Evolutionary conservation across 164 flowering plant genomes (phyloP), one percentile per base, ranked within the genome.

Genomic region (Paratinospora sagittata): DNA sequence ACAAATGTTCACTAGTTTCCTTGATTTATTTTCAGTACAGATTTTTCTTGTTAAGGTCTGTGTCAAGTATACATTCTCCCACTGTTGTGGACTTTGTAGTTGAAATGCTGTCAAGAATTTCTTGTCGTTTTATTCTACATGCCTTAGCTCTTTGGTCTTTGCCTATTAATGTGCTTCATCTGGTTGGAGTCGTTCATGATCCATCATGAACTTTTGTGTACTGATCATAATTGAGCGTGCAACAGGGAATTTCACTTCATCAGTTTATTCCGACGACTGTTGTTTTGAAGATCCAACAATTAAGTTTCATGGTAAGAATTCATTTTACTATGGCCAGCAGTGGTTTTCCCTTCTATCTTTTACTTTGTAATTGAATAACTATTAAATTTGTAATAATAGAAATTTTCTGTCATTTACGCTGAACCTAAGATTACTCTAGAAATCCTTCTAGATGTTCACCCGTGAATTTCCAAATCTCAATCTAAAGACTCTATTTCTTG

Each of bases 241-340:
- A 17, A 60, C 76, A 93, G 98, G 98, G 74, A 71, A 70, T 68
- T 91, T 91, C 76, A 87, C 93, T 55, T 79, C 89, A 45, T 77
- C 79, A 70, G 80, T 91, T 63, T 93, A 93, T 78, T 86, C 85
- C 68, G 89, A 89, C 33, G 89, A 93, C 71, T 93, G 98, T 81
- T 67, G 79, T 26, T 93, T 91, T 78, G 98, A 93, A 82, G 98
- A 93, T 79, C 98, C 98, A 62, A 93, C 98, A 9, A 93, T 91
- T 27, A 86, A 74, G 71, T 93, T 93, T 68, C 85, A 78, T 55
- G 98, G 97, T 93, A 84, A 75, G 67, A 43, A 61, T 9, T 33
- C 8, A 30, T 55, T 55, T 21, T 39, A 39, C 0, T 13, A 13
- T 21, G 9, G n/a, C 27, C 39, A 19, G 0, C 26, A 66, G 37